phyloP scores from a whole-genome alignment of 2,329 filamentous ascomycete species.

The Rhynchosporium graminicola region DNA sequence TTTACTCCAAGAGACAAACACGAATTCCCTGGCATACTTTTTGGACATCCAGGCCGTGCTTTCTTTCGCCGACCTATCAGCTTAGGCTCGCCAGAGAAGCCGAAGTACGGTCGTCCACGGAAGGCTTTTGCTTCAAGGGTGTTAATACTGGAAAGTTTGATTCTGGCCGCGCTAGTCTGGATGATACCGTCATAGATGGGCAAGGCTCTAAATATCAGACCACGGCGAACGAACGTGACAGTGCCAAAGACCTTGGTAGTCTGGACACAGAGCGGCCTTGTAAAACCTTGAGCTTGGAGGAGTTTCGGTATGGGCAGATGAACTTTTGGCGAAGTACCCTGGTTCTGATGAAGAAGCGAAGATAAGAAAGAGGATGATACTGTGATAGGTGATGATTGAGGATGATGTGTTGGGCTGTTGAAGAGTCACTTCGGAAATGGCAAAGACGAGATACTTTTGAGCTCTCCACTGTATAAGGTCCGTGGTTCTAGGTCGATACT shows the following conservation, averaged over 20 bases:
- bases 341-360: neutral
- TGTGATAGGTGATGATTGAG: neutral
- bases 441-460: too few species aligned
- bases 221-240: neutral
- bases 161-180: neutral
- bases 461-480: too few species aligned
- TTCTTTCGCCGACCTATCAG: neutral
- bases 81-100: neutral
- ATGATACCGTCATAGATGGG: neutral
- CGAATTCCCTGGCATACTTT: neutral
- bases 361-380: neutral
- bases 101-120: neutral
- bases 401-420: neutral
- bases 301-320: neutral
- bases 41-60: neutral
- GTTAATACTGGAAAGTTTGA: neutral
- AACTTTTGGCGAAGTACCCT: neutral
- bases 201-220: neutral
- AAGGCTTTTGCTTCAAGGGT: neutral
- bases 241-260: neutral
- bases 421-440: too few species aligned
- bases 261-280: neutral
- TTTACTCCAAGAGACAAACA: neutral
- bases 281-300: neutral
- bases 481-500: too few species aligned